Conservation (phyloP, 129 eudicot species). For the Smallanthus sonchifolius region DNA sequence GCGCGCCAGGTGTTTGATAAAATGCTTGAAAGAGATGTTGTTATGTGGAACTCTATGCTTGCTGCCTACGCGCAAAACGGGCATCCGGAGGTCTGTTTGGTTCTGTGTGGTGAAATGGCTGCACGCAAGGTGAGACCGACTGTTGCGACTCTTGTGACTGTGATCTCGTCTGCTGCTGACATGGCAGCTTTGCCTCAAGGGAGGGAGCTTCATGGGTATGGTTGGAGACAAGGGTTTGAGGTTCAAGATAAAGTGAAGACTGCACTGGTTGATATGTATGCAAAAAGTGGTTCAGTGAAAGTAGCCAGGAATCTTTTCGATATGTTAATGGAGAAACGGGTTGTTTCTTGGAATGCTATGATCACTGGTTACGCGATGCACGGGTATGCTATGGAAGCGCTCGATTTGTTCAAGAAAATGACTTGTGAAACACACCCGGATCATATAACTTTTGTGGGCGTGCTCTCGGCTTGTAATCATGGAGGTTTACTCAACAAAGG, state of each 20-base stretch:
- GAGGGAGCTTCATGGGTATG: slow-evolving; percentile 56
- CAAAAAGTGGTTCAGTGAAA: slow-evolving; percentile 56
- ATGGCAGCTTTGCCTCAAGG: slow-evolving; percentile 47
- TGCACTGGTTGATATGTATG: slow-evolving; percentile 73
- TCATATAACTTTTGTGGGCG: slow-evolving; percentile 71
- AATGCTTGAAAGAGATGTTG: slow-evolving; percentile 58
- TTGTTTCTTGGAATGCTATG: slow-evolving; percentile 71
- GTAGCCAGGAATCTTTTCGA: slow-evolving; percentile 55
- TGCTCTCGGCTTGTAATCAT: slow-evolving; percentile 69
- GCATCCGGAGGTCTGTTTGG: slow-evolving; percentile 45
- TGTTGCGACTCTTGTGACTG: slow-evolving; percentile 57
- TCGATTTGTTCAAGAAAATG: slow-evolving; percentile 50
- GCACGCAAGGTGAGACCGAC: slow-evolving; percentile 37
- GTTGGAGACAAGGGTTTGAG: slow-evolving; percentile 55
- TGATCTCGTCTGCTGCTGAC: slow-evolving; percentile 60
- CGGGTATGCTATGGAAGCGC: slow-evolving; percentile 49
- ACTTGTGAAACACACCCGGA: slow-evolving; percentile 37
- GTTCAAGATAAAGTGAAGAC: slow-evolving; percentile 54
- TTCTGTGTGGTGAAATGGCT: slow-evolving; percentile 52
- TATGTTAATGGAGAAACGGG: slow-evolving; percentile 42
- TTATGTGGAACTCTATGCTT: slow-evolving; percentile 72
- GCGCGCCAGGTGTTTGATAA: slow-evolving; percentile 58
- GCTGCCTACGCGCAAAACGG: slow-evolving; percentile 62
- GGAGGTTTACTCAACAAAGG: slow-evolving; percentile 62
- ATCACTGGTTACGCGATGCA: slow-evolving; percentile 71